Percentiles rank a stretch among this genome's conserved stretches.
phyloP scores from a whole-genome alignment of 768 basidiomycete species.

The Hericium erinaceus region DNA sequence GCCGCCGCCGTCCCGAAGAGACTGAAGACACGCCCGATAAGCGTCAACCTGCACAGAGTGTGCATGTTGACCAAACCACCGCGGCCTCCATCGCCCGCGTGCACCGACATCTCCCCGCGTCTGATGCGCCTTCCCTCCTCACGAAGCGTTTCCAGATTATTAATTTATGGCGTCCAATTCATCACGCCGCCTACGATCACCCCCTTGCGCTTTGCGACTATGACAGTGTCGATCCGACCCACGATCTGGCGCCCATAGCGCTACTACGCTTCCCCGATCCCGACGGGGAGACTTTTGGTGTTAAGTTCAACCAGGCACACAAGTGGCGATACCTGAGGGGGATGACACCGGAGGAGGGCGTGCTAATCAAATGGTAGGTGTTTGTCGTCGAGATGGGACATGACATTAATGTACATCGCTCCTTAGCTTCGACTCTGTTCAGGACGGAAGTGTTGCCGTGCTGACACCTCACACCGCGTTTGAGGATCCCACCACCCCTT shows the following conservation, averaged over 20 bases:
- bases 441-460: constrained; percentile 36
- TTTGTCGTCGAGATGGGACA: not conserved
- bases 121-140: constrained; percentile 29
- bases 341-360: constrained; percentile 34
- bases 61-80: constrained; percentile 39
- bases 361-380: constrained; percentile 39
- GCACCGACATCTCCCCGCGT: constrained; percentile 31
- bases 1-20: constrained; percentile 30
- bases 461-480: constrained; percentile 60
- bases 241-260: constrained; percentile 29
- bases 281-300: constrained; percentile 34
- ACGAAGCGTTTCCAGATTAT: constrained; percentile 41
- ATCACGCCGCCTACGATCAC: constrained; percentile 34
- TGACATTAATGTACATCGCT: not conserved
- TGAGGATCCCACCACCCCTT: constrained; percentile 42
- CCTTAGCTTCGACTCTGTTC: constrained; percentile 24
- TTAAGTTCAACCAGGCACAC: constrained; percentile 31
- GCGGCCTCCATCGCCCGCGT: constrained; percentile 32
- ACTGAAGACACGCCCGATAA: constrained; percentile 28
- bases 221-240: constrained; percentile 27
- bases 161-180: constrained; percentile 47
- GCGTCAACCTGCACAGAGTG: constrained; percentile 33
- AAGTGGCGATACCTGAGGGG: constrained; percentile 38
- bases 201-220: constrained; percentile 42
- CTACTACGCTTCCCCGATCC: constrained; percentile 30